phyloP scores from a whole-genome alignment of 2,329 filamentous ascomycete genomes.

The Triangularia verruculosa region DNA sequence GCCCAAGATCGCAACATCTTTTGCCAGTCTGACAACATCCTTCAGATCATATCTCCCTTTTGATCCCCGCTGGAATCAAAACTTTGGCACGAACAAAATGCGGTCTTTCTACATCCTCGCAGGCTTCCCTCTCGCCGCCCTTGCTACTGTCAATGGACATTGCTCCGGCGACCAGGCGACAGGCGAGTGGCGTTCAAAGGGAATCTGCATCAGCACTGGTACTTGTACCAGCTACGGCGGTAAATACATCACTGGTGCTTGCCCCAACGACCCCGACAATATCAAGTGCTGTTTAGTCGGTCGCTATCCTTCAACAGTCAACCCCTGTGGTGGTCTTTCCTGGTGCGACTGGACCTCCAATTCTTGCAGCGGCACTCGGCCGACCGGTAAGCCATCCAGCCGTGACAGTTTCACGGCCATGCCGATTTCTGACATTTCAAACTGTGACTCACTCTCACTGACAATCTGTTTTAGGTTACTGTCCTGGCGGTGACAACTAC shows the following conservation, averaged over 20 bases:
- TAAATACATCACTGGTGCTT: neutral
- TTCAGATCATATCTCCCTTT: neutral
- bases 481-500: neutral
- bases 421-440: no score
- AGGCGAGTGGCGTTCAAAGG: neutral
- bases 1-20: neutral
- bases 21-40: neutral
- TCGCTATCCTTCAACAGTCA: neutral
- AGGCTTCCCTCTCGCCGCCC: neutral
- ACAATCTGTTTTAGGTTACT: no score
- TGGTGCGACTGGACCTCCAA: constrained; percentile 3
- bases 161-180: neutral
- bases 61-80: neutral
- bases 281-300: constrained; percentile 3
- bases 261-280: neutral
- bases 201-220: neutral
- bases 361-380: neutral
- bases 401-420: no score
- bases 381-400: neutral
- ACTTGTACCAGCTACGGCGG: neutral
- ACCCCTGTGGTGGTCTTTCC: neutral
- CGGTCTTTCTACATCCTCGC: neutral
- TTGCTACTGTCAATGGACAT: neutral
- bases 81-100: neutral
- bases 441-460: no score